Percentiles rank a stretch among this genome's conserved stretches.
Evolutionary conservation across 2,329 filamentous ascomycete genomes (phyloP).

Genomic region (Fusarium sublunatum): DNA sequence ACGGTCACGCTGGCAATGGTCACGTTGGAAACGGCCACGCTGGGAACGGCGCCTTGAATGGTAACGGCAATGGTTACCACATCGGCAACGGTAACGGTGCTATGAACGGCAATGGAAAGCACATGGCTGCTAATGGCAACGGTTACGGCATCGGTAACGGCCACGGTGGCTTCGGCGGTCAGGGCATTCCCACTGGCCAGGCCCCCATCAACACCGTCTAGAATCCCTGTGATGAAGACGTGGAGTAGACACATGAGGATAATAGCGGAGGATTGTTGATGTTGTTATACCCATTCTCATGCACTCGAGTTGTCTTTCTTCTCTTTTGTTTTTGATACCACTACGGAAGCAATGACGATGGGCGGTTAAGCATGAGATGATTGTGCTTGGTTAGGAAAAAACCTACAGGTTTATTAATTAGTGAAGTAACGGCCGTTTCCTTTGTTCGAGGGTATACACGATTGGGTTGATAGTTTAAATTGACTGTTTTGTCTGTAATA

Average conservation of each 20-base stretch:
- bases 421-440: constrained; percentile 30
- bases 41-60: constrained; percentile 29
- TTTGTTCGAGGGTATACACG: constrained; percentile 36
- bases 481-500: constrained; percentile 15
- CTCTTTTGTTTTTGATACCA: constrained; percentile 40
- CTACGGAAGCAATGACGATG: constrained; percentile 34
- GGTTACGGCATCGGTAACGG: constrained; percentile 18
- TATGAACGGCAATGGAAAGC: constrained; percentile 22
- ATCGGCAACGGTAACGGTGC: constrained; percentile 27
- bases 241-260: constrained; percentile 2
- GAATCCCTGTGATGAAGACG: constrained; percentile 8
- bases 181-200: constrained; percentile 9
- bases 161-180: constrained; percentile 9
- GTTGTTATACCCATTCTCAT: constrained; percentile 45
- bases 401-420: constrained; percentile 24
- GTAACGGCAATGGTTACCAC: constrained; percentile 19
- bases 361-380: constrained; percentile 18
- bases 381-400: constrained; percentile 29
- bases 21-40: too few relatives aligned
- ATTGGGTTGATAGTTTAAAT: constrained; percentile 36
- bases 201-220: constrained; percentile 35
- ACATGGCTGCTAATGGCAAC: constrained; percentile 36
- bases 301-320: constrained; percentile 29
- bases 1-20: constrained; percentile 28
- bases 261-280: constrained; percentile 24